Conservation (phyloP, 169 alveolate genomes). For the Cryptosporidium baileyi region DNA sequence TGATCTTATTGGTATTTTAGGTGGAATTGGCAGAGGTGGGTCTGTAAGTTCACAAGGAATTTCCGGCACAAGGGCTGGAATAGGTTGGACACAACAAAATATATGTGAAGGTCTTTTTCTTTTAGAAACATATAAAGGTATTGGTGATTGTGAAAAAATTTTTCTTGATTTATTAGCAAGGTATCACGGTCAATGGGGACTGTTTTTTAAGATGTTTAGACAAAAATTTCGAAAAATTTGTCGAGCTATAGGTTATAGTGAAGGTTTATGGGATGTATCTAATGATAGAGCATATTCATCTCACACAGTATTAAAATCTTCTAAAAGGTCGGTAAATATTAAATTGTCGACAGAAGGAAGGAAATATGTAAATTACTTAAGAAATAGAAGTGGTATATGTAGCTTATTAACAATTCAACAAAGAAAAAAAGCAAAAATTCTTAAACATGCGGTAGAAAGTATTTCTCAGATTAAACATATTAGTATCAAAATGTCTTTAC, state of each 20-base stretch:
- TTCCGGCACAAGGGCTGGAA: constrained; percentile 13
- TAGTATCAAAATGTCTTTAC: not conserved
- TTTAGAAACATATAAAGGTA: constrained; percentile 39
- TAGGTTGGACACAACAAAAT: constrained; percentile 58
- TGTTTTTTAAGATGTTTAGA: constrained; percentile 46
- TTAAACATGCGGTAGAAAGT: constrained; percentile 36
- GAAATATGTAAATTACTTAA: not conserved
- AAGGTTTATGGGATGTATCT: constrained; percentile 39
- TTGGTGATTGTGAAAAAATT: constrained; percentile 38
- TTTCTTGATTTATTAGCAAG: constrained; percentile 42
- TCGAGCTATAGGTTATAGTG: constrained; percentile 32
- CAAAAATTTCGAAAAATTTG: constrained; percentile 62
- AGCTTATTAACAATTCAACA: constrained; percentile 3
- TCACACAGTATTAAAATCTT: constrained; percentile 25
- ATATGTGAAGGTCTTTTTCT: constrained; percentile 56
- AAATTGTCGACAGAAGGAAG: not conserved
- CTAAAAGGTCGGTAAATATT: constrained; percentile 3
- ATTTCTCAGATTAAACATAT: constrained; percentile 30
- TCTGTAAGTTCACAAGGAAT: constrained; percentile 32
- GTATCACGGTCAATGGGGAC: constrained; percentile 65
- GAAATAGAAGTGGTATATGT: constrained; percentile 50
- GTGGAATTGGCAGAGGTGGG: constrained; percentile 59
- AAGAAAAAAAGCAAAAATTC: constrained; percentile 12
- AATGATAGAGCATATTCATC: constrained; percentile 64
- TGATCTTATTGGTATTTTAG: constrained; percentile 31